Conservation (phyloP, 78 protist species). For the Dictyostelium intermedium region DNA sequence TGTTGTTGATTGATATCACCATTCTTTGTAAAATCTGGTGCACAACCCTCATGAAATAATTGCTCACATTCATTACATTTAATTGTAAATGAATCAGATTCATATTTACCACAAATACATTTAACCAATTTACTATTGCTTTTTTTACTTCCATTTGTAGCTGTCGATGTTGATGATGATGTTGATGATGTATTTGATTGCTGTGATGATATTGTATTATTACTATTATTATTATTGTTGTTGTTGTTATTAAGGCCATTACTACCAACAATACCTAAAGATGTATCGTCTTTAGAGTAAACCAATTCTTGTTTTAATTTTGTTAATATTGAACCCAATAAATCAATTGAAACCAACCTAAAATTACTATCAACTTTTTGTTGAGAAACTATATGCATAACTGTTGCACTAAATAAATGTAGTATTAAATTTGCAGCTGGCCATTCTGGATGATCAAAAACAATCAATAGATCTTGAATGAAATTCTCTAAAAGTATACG, state of each 20-base stretch:
- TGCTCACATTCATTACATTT: constrained; percentile 29
- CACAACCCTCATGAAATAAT: constrained; percentile 38
- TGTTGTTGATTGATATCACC: background rate
- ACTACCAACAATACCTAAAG: background rate
- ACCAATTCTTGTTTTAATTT: constrained; percentile 53
- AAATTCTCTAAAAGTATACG: constrained; percentile 41
- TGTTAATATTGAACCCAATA: constrained; percentile 41
- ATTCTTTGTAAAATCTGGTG: constrained; percentile 1
- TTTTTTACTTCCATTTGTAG: background rate
- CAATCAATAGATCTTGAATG: constrained; percentile 31
- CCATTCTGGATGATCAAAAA: constrained; percentile 63
- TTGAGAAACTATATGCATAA: background rate
- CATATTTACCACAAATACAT: constrained; percentile 33
- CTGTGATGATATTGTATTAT: background rate
- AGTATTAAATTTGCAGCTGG: constrained; percentile 43
- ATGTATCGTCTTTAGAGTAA: background rate
- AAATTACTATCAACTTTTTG: constrained; percentile 7
- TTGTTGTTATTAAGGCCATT: background rate
- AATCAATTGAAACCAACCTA: constrained; percentile 27
- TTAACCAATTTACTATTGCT: background rate
- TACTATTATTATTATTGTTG: background rate
- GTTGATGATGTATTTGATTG: background rate
- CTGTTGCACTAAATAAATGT: constrained; percentile 21
- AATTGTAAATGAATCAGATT: constrained; percentile 15
- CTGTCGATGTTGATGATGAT: background rate